Base-by-base conservation (phyloP, 1,284 basidiomycete species). In the Afroboletus lepidellus region DNA sequence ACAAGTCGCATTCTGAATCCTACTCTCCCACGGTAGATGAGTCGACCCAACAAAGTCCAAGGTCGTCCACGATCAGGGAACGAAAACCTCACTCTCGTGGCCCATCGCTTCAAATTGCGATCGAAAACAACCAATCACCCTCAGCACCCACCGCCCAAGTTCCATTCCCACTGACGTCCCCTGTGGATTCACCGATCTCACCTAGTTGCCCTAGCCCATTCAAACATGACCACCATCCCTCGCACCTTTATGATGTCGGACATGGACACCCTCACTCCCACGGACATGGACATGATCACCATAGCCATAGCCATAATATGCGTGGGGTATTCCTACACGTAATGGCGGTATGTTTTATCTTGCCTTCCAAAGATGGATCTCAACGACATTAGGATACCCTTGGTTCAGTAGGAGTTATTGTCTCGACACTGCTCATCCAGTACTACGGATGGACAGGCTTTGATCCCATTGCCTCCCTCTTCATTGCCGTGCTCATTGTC, bases 401-500 rank as follows among this genome's bases (percentile, higher is more conserved):
- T 9, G 94, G 94, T 41, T 95, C 93, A 11, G 95, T 99, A 18
- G 97, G 97, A n/a, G 97, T 99, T 8, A 99, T 99, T 65, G 82
- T 98, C 49, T 98, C 95, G 21, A 99, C 97, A 3, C 75, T 99
- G 15, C 80, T 99, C 54, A 99, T 99, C 60, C 87, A 96, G 62
- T 87, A 87, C 54, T 99, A 97, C 62, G 96, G 96, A n/a, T 99
- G 95, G 95, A 99, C 97, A 3, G 95, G 95, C 16, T 99, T 98
- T 67, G 97, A 99, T 71, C 97, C 97, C 3, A 94, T 99, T 56
- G 97, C 97, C 0, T 97, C 94, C 11, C 76, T 99, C 34, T 95
- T 99, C 69, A 99, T 99, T 62, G 97, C 97, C 1, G 74, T 92
- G 9, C 77, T 99, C 57, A 99, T 99, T 61, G 91, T 94, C 25